Evolutionary conservation across 495 filamentous ascomycete species (phyloP), one percentile per base, ranked within the genome.

Genomic region (Xylaria scruposa): DNA sequence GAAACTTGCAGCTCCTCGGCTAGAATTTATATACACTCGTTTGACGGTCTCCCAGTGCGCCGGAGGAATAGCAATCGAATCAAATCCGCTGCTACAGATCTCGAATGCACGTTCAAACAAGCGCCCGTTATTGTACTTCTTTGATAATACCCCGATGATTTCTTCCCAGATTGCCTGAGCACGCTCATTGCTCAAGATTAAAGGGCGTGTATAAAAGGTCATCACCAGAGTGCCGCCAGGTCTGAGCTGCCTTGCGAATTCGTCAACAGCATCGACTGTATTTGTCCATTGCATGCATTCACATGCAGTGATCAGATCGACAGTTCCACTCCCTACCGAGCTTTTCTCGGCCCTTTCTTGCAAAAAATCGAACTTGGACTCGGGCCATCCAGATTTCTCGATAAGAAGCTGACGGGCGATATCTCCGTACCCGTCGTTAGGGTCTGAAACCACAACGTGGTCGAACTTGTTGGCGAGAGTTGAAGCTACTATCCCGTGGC

Each of bases 201-300:
- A 46, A 15, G 73, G 75, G 7, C 62, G 70, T 21, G 56, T 56
- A 31, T 76, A 76, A 33, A 47, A 71, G 8, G 72, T 72, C 63
- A 76, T 70, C 26, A 47, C 67, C 13, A 73, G 62, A 1, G 75
- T 76, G 7, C 75, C 75, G 31, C 75, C 75, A 19, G 63, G 24
- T 44, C 40, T 71, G 13, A 75, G 75, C 58, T 77, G 53, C 47
- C 73, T 70, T 29, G 62, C 38, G 49, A 75, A 75, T 46, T 77
- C 70, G 12, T 10, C 58, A 21, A 79, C 76, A 1, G 77, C 73
- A 42, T 36, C 46, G 0, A 44, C 56, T 10, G 69, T 40, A 15
- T 71, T 67, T 5, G 68, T 74, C 65, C 67, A 79, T 19, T 77
- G 77, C 7, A 79, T 72, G 21, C 76, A 78, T 42, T 79, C 76